Evolutionary conservation across 2,329 filamentous ascomycete genomes (phyloP).

Genomic region (Nothomitra cinnamomea): DNA sequence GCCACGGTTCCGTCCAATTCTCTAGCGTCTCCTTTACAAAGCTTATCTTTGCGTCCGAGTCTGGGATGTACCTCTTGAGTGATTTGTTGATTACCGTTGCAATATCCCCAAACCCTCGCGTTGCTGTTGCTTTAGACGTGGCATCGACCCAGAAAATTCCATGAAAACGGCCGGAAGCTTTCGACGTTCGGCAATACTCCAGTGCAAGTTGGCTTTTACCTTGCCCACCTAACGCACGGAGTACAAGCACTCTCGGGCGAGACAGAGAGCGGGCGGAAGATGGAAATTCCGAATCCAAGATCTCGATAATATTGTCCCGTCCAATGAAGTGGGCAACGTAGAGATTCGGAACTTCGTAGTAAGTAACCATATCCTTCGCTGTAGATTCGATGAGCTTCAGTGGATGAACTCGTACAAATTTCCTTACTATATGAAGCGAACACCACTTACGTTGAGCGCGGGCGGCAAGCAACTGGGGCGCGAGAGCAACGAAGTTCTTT

Average conservation of each 20-base stretch:
- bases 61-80: not conserved
- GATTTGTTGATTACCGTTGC: slow-evolving; percentile 3
- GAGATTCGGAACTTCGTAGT: not conserved
- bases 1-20: slow-evolving; percentile 5
- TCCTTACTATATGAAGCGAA: too few species aligned
- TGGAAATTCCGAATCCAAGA: not conserved
- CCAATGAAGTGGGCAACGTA: not conserved
- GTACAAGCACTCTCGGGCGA: slow-evolving; percentile 2
- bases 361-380: not conserved
- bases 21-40: slow-evolving; percentile 5
- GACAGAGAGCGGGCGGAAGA: not conserved
- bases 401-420: too few species aligned
- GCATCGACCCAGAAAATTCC: slow-evolving; percentile 8
- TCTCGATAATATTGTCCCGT: not conserved
- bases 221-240: slow-evolving; percentile 6
- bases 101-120: slow-evolving; percentile 2
- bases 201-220: slow-evolving; percentile 6
- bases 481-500: not conserved
- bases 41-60: not conserved
- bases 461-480: not conserved
- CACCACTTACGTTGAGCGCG: not conserved
- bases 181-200: slow-evolving; percentile 4
- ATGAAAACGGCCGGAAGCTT: not conserved
- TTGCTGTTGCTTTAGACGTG: slow-evolving; percentile 5
- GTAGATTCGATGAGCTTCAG: not conserved